These are phyloP conservation scores for Davidsoniella virescens DNA, from an alignment of 2,329 filamentous ascomycete genomes.

Conservation along the genomic window DNA sequence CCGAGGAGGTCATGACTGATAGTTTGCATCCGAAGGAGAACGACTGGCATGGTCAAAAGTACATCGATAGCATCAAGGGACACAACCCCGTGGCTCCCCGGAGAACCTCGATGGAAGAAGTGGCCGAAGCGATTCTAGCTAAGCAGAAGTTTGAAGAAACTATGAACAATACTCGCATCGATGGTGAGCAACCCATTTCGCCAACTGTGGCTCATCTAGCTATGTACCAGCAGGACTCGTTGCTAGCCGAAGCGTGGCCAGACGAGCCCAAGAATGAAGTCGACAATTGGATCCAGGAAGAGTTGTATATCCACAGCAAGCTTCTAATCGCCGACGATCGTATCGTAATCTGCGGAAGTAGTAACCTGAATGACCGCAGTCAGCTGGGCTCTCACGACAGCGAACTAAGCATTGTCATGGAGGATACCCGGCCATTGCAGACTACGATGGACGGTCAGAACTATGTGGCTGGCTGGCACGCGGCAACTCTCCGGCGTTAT, in stretches of 20 bases:
- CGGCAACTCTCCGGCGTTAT: slow-evolving; percentile 61
- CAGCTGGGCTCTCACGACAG: slow-evolving; percentile 82
- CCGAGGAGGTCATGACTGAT: slow-evolving; percentile 67
- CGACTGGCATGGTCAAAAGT: slow-evolving; percentile 47
- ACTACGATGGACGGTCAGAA: slow-evolving; percentile 65
- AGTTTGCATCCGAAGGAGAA: slow-evolving; percentile 39
- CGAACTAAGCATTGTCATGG: slow-evolving; percentile 78
- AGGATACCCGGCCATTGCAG: slow-evolving; percentile 56
- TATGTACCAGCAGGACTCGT: slow-evolving; percentile 42
- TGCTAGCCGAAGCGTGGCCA: slow-evolving; percentile 59
- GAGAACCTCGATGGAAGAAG: slow-evolving; percentile 24
- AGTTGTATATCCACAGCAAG: slow-evolving; percentile 90
- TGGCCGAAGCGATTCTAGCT: slow-evolving; percentile 33
- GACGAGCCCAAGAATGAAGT: slow-evolving; percentile 64
- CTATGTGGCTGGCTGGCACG: slow-evolving; percentile 66
- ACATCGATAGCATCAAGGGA: slow-evolving; percentile 8
- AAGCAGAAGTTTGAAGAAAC: slow-evolving; percentile 22
- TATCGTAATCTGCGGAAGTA: slow-evolving; percentile 68
- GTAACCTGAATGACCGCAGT: slow-evolving; percentile 82
- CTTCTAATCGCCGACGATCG: slow-evolving; percentile 78
- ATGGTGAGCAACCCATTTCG: slow-evolving; percentile 18
- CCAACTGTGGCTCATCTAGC: slow-evolving; percentile 55
- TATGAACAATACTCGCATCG: slow-evolving; percentile 17
- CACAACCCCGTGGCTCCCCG: slow-evolving; percentile 29
- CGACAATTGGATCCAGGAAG: slow-evolving; percentile 83